Evolutionary conservation across 257 asterid genomes (phyloP).

Genomic region (Przewalskia tangutica): DNA sequence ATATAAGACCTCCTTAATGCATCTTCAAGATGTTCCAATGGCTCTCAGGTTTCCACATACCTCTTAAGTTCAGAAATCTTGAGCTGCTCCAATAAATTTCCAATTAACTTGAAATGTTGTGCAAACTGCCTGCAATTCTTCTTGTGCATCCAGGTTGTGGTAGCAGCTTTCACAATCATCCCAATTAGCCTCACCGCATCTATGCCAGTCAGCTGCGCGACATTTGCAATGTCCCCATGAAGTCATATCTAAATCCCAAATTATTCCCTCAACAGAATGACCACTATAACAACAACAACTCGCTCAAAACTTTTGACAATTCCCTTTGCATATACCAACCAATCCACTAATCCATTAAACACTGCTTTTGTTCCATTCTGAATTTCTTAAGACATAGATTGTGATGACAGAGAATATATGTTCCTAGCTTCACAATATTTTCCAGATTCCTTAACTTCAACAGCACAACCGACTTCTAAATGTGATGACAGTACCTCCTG

Average conservation of each 20-base stretch:
- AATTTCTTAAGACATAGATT: no score
- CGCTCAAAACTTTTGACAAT: background rate
- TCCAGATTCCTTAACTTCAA: no score
- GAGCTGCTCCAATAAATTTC: constrained; percentile 69
- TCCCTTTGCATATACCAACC: no score
- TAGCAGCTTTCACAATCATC: constrained; percentile 76
- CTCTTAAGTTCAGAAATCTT: constrained; percentile 67
- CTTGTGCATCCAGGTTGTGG: constrained; percentile 86
- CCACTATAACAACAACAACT: background rate
- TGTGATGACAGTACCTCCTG: no score
- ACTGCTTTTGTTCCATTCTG: no score
- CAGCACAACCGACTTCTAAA: no score
- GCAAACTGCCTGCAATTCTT: constrained; percentile 75
- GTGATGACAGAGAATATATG: no score
- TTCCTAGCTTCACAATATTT: no score
- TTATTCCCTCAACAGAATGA: constrained; percentile 1
- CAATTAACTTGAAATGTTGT: constrained; percentile 65
- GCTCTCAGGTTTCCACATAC: constrained; percentile 82
- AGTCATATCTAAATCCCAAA: constrained; percentile 26
- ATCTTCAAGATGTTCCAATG: constrained; percentile 83
- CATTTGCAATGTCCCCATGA: constrained; percentile 60
- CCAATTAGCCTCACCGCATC: constrained; percentile 70
- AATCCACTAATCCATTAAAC: no score
- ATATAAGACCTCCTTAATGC: constrained; percentile 73
- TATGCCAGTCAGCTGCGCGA: constrained; percentile 67